Evolutionary conservation across 345 rosid genomes (phyloP).

Genomic region (Punica granatum): DNA sequence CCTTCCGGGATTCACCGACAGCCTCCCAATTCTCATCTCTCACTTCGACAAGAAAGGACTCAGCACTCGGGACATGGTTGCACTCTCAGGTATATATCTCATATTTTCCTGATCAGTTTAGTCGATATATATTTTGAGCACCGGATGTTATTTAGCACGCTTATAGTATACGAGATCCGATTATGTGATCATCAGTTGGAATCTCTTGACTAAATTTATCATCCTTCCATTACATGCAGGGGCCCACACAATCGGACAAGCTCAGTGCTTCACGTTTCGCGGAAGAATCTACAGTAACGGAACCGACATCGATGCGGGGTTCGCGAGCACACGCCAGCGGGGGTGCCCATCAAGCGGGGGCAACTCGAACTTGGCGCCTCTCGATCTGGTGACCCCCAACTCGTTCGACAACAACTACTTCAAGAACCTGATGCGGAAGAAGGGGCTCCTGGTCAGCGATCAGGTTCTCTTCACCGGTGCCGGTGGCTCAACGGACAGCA

Average conservation of each 20-base stretch:
- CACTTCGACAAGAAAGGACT: constrained; percentile 39
- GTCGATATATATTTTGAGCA: no score
- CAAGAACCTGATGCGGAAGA: constrained; percentile 48
- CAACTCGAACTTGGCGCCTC: constrained; percentile 57
- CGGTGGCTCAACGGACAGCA: constrained; percentile 66
- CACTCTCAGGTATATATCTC: constrained; percentile 34
- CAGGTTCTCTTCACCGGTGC: constrained; percentile 66
- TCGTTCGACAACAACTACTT: constrained; percentile 63
- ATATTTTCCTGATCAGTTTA: constrained; percentile 12
- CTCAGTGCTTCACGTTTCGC: constrained; percentile 62
- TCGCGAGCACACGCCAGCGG: constrained; percentile 34
- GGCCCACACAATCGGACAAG: constrained; percentile 69
- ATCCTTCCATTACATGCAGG: constrained; percentile 26
- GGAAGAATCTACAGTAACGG: constrained; percentile 55
- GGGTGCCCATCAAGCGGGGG: constrained; percentile 54
- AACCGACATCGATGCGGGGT: constrained; percentile 51
- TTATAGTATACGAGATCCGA: no score
- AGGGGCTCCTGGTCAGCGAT: constrained; percentile 78
- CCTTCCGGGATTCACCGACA: constrained; percentile 28
- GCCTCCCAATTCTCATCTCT: constrained; percentile 23
- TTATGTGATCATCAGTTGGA: no score
- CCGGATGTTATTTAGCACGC: no score
- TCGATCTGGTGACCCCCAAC: constrained; percentile 47
- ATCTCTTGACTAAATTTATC: no score
- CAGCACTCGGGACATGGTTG: constrained; percentile 32